These are phyloP conservation scores for Wickerhamomyces bisporus DNA, from an alignment of 805 yeast species.

Conservation along the genomic window DNA sequence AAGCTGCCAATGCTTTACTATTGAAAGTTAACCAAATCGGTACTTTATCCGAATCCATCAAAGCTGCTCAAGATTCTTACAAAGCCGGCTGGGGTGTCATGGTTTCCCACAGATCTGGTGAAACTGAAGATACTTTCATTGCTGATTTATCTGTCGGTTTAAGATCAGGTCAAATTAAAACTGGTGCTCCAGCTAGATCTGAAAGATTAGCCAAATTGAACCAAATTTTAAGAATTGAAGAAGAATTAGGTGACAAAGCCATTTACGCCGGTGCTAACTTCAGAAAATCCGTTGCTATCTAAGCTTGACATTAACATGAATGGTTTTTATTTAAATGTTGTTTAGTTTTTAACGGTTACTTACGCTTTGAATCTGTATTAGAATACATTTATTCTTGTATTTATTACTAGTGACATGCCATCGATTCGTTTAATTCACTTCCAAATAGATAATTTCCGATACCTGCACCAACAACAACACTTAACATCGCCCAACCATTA, in stretches of 20 bases:
- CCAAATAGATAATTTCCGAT: conserved; percentile 64
- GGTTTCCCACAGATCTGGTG: conserved; percentile 99
- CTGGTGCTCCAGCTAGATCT: conserved; percentile 99
- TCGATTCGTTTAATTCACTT: conserved; percentile 17
- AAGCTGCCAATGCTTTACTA: conserved; percentile 90
- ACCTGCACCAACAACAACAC: conserved; percentile 69
- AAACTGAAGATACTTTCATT: conserved; percentile 97
- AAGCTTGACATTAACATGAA: too few relatives aligned
- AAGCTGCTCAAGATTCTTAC: conserved; percentile 94
- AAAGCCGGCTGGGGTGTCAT: conserved; percentile 99
- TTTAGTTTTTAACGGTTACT: too few relatives aligned
- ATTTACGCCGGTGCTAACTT: conserved; percentile 90
- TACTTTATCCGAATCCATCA: conserved; percentile 90
- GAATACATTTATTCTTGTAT: too few relatives aligned
- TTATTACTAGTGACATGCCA: conserved; percentile 22
- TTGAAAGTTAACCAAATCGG: conserved; percentile 99
- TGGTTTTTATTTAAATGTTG: too few relatives aligned
- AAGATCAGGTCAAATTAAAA: conserved; percentile 98
- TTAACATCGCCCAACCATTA: conserved; percentile 78
- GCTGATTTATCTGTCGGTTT: conserved; percentile 98
- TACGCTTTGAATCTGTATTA: too few relatives aligned
- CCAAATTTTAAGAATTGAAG: conserved; percentile 98
- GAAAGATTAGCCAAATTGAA: conserved; percentile 99
- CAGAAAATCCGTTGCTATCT: conserved; percentile 44
- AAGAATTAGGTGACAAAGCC: conserved; percentile 97